Base-by-base conservation (phyloP, 2,329 filamentous ascomycete genomes). In the Magnaporthiopsis poae region DNA sequence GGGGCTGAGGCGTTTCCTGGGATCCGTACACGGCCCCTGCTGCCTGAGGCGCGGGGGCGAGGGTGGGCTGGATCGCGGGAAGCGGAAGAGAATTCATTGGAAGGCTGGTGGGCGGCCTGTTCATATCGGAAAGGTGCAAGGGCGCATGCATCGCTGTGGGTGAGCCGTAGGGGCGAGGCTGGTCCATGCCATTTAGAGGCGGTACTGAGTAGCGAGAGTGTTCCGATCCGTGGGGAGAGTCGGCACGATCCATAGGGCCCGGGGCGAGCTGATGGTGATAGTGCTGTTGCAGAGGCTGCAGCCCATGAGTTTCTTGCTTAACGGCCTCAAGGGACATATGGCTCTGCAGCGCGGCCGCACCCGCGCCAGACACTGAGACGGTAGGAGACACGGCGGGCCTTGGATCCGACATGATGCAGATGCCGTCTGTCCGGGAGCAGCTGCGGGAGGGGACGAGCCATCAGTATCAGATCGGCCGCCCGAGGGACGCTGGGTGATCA, bases 141-240 rank as follows among this genome's bases (percentile, higher is more conserved):
- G 80, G 77, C 11, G 78, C 74, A 63, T 82, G 80, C 82, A 87
- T 84, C 46, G 78, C 76, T 13, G 79, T 77, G 2, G 84, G 83
- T 8, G 84, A 86, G 64, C 81, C 81, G 70, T 85, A 86, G 1
- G 81, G 77, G 68, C 82, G 77, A 27, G 69, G 68, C 46, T 72
- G 71, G 21, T 77, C 76, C 70, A 82, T 77, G 67, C 78, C 80
- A 71, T 81, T 78, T 68, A 73, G 69, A 7, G 74, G 80, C 60
- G 74, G 80, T 60, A 77, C 80, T 2, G 84, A 85, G 73, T 84
- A 85, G 68, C 83, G 80, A 5, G 84, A 86, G 73, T 84, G 81
- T 70, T 86, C 84, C 18, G 84, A 86, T 66, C 83, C 83, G 74
- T 87, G 84, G 12, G 84, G 84, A 8, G 84, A 86, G 70, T 80